A percentile compares a stretch with the other conserved stretches of the same genome.
These are phyloP conservation scores for Leucoagaricus sp. DNA, from an alignment of 1,284 basidiomycete genomes.

Conservation along the genomic window DNA sequence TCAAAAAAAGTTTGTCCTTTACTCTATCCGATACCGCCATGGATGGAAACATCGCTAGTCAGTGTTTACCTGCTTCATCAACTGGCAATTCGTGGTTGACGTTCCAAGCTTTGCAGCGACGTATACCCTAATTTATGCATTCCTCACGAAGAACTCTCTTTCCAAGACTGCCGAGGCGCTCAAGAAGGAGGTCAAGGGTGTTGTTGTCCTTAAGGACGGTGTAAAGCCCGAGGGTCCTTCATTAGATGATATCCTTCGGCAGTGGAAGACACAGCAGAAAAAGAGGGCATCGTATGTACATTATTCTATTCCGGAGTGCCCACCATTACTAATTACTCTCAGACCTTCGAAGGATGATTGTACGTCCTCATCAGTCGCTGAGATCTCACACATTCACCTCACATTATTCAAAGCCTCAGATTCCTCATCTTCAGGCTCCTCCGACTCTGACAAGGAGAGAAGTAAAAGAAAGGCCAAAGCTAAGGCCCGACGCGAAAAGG, in stretches of 20 bases:
- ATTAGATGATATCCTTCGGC: slow-evolving; percentile 62
- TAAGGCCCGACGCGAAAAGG: slow-evolving; percentile 15
- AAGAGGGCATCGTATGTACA: slow-evolving; percentile 9
- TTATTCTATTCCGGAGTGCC: not conserved
- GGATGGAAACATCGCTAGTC: slow-evolving; percentile 52
- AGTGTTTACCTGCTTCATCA: slow-evolving; percentile 17
- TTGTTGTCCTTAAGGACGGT: slow-evolving; percentile 58
- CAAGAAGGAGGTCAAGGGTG: slow-evolving; percentile 62
- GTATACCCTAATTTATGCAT: slow-evolving; percentile 73
- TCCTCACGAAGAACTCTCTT: slow-evolving; percentile 63
- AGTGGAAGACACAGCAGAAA: slow-evolving; percentile 52
- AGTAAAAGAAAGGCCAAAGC: slow-evolving; percentile 8
- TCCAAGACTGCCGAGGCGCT: slow-evolving; percentile 64
- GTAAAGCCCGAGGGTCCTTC: slow-evolving; percentile 46
- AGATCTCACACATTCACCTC: not conserved
- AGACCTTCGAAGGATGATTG: slow-evolving; percentile 32
- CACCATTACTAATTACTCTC: slow-evolving; percentile 22
- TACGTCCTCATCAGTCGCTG: slow-evolving; percentile 25
- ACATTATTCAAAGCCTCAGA: slow-evolving; percentile 13
- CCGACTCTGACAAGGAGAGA: slow-evolving; percentile 15
- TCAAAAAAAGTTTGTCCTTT: slow-evolving; percentile 21
- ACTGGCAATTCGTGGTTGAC: slow-evolving; percentile 1
- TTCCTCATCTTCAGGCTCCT: slow-evolving; percentile 22
- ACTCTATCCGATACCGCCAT: slow-evolving; percentile 27
- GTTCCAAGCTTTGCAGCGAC: slow-evolving; percentile 46